phyloP scores from a whole-genome alignment of 1,139 yeast species.

The Candida gigantensis region DNA sequence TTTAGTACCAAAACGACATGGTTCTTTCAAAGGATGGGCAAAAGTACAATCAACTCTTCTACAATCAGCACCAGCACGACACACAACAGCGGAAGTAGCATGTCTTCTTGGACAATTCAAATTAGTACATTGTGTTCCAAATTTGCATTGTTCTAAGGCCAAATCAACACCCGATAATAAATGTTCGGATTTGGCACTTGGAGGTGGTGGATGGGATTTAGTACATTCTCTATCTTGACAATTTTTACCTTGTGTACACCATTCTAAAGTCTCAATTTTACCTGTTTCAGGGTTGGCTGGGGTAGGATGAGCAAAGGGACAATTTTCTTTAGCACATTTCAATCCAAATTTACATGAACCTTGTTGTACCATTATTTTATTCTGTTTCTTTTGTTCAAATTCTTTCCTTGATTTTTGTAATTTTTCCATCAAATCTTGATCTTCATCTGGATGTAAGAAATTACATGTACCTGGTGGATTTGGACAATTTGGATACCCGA shows the following conservation, averaged over 20 bases:
- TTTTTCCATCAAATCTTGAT: constrained; percentile 67
- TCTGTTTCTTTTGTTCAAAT: constrained; percentile 42
- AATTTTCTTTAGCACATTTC: constrained; percentile 70
- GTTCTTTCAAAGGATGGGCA: constrained; percentile 76
- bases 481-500: constrained; percentile 76
- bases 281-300: constrained; percentile 72
- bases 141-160: constrained; percentile 79
- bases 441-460: constrained; percentile 82
- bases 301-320: constrained; percentile 91
- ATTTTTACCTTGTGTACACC: constrained; percentile 73
- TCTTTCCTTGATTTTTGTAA: constrained; percentile 60
- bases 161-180: constrained; percentile 42
- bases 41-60: constrained; percentile 78
- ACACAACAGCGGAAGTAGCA: constrained; percentile 68
- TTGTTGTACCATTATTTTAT: constrained; percentile 19
- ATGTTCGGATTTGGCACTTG: constrained; percentile 23
- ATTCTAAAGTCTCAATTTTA: constrained; percentile 63
- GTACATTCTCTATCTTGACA: constrained; percentile 64
- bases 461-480: constrained; percentile 82
- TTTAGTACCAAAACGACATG: constrained; percentile 74
- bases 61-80: constrained; percentile 82
- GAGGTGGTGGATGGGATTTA: constrained; percentile 80
- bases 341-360: constrained; percentile 71
- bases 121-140: constrained; percentile 73
- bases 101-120: constrained; percentile 81